Evolutionary conservation across 257 asterid genomes (phyloP).

Genomic region (Sherardia arvensis): DNA sequence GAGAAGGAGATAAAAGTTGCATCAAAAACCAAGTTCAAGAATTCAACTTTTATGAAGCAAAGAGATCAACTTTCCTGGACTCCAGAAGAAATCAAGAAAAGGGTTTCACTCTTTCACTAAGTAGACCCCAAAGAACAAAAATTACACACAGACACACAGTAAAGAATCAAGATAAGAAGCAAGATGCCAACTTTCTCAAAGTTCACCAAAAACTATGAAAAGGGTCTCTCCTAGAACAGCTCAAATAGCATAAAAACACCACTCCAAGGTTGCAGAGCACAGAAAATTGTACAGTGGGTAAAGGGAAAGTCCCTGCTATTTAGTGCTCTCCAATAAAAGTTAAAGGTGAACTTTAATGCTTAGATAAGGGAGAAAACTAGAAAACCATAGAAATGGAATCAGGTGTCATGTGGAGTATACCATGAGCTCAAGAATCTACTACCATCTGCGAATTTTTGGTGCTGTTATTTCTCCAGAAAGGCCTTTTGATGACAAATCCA

Average conservation of each 20-base stretch:
- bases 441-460: background rate
- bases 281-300: background rate
- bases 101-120: background rate
- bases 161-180: background rate
- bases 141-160: constrained; percentile 4
- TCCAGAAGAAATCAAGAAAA: background rate
- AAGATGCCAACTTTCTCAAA: constrained; percentile 9
- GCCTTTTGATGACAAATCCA: background rate
- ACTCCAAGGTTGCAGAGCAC: background rate
- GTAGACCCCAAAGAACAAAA: background rate
- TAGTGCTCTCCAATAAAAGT: background rate
- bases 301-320: background rate
- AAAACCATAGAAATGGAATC: background rate
- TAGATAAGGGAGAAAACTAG: background rate
- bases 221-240: background rate
- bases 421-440: constrained; percentile 12
- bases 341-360: background rate
- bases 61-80: background rate
- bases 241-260: background rate
- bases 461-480: background rate
- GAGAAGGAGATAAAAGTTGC: background rate
- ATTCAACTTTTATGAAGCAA: background rate
- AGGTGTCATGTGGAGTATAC: constrained; percentile 7
- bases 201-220: constrained; percentile 1
- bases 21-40: background rate